A percentile compares a stretch with the other conserved stretches of the same genome.
Conservation (phyloP, 371 early-diverging fungal species). For the Nematocida ironsii region DNA sequence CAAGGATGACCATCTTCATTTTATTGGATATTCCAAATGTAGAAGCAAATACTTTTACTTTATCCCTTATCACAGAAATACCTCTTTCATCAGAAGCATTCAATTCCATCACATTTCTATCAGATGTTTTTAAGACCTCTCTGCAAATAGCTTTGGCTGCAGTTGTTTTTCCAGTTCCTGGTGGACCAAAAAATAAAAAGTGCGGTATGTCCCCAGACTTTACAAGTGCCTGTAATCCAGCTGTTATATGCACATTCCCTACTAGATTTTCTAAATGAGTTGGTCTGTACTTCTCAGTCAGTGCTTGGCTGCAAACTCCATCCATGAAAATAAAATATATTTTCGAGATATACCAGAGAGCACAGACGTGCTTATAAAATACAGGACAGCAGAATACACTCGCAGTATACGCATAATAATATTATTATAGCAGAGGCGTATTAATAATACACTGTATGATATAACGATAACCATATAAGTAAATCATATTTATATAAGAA, state of each 20-base stretch:
- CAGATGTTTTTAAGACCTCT: constrained; percentile 77
- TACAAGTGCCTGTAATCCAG: constrained; percentile 78
- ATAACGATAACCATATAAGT: too few species aligned
- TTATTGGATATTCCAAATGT: constrained; percentile 20
- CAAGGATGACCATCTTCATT: constrained; percentile 86
- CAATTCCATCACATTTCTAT: constrained; percentile 86
- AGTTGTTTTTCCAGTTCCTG: constrained; percentile 98
- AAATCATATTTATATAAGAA: too few species aligned
- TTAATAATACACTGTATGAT: too few species aligned
- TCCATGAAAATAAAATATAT: constrained; percentile 47
- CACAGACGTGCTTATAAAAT: too few species aligned
- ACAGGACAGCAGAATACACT: too few species aligned
- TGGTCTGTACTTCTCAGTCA: constrained; percentile 91
- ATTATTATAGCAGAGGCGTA: too few species aligned
- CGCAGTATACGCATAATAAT: too few species aligned
- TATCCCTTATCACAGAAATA: constrained; percentile 90
- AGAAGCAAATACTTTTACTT: constrained; percentile 82
- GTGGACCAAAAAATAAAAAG: constrained; percentile 87
- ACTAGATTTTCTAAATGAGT: constrained; percentile 79
- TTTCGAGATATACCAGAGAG: background rate
- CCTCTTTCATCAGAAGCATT: constrained; percentile 98
- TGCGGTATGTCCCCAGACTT: constrained; percentile 87
- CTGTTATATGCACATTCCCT: constrained; percentile 84
- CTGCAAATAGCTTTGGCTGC: constrained; percentile 83
- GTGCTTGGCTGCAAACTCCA: constrained; percentile 23